Percentiles rank a stretch among this genome's conserved stretches.
Evolutionary conservation across 2,329 filamentous ascomycete species (phyloP).

Genomic region (Ramularia endophylla): DNA sequence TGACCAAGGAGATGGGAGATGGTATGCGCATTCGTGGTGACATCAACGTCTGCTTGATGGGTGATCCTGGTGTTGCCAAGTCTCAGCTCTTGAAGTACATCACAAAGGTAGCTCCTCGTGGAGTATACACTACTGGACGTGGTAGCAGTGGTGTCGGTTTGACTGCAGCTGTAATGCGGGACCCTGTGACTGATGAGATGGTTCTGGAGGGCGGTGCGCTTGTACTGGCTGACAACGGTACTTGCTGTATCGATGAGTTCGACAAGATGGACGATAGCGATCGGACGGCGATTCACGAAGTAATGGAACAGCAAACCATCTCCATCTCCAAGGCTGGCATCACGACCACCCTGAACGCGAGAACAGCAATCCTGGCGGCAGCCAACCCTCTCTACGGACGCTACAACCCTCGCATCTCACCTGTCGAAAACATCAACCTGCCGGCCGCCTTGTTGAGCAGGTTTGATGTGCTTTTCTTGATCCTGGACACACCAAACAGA

Average conservation of each 20-base stretch:
- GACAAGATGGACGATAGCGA: constrained; percentile 87
- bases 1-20: constrained; percentile 93
- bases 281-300: constrained; percentile 77
- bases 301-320: constrained; percentile 85
- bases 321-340: constrained; percentile 89
- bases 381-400: constrained; percentile 96
- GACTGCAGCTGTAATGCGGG: constrained; percentile 76
- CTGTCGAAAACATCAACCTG: constrained; percentile 98
- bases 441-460: constrained; percentile 94
- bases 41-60: constrained; percentile 98
- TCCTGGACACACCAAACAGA: constrained; percentile 86
- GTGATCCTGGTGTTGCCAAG: constrained; percentile 98
- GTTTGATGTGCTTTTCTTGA: constrained; percentile 95
- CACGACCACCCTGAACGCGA: constrained; percentile 91
- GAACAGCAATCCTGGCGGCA: constrained; percentile 77
- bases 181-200: constrained; percentile 80
- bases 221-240: constrained; percentile 74
- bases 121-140: constrained; percentile 76
- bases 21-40: constrained; percentile 99
- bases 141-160: constrained; percentile 78
- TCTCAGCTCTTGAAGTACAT: constrained; percentile 98
- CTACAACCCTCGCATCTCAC: constrained; percentile 95
- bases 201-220: constrained; percentile 74
- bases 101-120: constrained; percentile 91
- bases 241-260: constrained; percentile 82